Conservation (phyloP, 768 basidiomycete genomes). For the Amanita jacksonii region DNA sequence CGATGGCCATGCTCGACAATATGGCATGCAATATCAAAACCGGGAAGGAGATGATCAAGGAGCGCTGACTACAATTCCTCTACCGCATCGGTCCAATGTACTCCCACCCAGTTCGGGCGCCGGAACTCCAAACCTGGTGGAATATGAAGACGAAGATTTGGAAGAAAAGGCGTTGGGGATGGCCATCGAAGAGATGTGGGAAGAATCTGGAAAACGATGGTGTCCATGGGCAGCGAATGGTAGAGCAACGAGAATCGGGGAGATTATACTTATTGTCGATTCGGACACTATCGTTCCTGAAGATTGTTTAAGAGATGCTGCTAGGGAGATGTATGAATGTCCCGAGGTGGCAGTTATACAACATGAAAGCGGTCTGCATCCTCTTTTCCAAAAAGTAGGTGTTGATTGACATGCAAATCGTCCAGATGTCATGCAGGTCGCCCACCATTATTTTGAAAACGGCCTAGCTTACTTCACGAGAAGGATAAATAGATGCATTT, state of each 20-base stretch:
- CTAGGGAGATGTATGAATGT: conserved; percentile 66
- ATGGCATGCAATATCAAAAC: conserved; percentile 60
- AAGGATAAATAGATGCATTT: conserved; percentile 68
- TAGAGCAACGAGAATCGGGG: conserved; percentile 58
- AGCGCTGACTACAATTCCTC: conserved; percentile 5
- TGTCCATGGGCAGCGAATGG: conserved; percentile 73
- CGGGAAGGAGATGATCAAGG: conserved; percentile 50
- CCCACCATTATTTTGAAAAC: conserved; percentile 83
- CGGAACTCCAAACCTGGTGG: conserved; percentile 4
- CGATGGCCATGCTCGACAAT: conserved; percentile 18
- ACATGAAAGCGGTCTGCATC: conserved; percentile 54
- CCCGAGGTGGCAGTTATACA: conserved; percentile 80
- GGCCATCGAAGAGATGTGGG: conserved; percentile 64
- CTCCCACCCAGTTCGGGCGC: not conserved
- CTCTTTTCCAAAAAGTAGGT: conserved; percentile 7
- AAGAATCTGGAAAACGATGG: conserved; percentile 40
- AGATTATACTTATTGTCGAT: conserved; percentile 73
- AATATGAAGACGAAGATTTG: conserved; percentile 32
- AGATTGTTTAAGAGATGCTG: conserved; percentile 81
- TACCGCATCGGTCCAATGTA: no score
- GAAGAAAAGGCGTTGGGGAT: conserved; percentile 65
- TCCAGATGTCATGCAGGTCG: conserved; percentile 74
- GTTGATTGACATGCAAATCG: not conserved
- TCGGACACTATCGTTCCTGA: conserved; percentile 71
- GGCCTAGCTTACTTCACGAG: conserved; percentile 79